These are phyloP conservation scores for Diddensiella transvaalensis DNA, from an alignment of 805 yeast species.

Conservation along the genomic window DNA sequence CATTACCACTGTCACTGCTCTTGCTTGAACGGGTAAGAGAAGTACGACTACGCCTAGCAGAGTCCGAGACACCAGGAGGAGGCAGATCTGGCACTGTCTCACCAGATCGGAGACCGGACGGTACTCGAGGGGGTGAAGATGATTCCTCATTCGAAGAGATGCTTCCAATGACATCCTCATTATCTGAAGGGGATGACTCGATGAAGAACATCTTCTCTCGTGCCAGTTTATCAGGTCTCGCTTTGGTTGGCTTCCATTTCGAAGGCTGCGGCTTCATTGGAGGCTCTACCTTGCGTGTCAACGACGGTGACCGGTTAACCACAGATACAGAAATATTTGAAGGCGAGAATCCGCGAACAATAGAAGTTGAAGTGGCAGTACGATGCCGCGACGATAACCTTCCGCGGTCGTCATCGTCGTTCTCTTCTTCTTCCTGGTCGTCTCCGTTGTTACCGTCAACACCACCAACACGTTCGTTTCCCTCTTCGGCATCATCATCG, in stretches of 20 bases:
- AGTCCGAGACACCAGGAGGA: background rate
- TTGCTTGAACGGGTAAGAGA: background rate
- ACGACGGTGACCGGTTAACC: constrained; percentile 22
- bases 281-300: constrained; percentile 1
- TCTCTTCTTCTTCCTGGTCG: constrained; percentile 2
- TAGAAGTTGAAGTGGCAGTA: constrained; percentile 32
- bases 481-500: background rate
- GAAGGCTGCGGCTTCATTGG: constrained; percentile 4
- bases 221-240: constrained; percentile 24
- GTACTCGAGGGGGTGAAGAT: background rate
- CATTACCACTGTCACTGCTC: background rate
- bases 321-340: constrained; percentile 34
- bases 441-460: background rate
- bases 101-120: no score
- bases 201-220: constrained; percentile 38
- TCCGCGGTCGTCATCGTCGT: constrained; percentile 2
- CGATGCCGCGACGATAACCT: constrained; percentile 16
- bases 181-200: constrained; percentile 38
- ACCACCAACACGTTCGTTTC: background rate
- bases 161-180: constrained; percentile 28
- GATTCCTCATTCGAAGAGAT: constrained; percentile 21
- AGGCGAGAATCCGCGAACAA: constrained; percentile 39
- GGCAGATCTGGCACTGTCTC: no score
- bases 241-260: constrained; percentile 21
- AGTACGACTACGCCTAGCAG: background rate